These are phyloP conservation scores for Dactylorhiza incarnata DNA, from an alignment of 106 monocot species.

Conservation along the genomic window DNA sequence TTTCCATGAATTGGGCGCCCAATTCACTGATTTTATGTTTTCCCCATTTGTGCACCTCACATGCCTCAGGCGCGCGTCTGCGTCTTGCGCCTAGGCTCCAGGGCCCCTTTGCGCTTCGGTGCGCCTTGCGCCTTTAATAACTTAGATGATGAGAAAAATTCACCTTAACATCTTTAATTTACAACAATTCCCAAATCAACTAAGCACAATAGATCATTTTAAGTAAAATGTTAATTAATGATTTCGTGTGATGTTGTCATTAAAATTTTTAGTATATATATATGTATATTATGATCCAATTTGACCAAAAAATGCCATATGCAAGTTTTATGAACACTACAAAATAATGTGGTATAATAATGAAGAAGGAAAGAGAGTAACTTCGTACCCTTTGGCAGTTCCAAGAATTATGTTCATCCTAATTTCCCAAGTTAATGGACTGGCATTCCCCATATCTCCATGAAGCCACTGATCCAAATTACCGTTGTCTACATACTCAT, in stretches of 20 bases:
- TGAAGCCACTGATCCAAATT: slow-evolving; percentile 42
- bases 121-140: too few relatives aligned
- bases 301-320: background rate
- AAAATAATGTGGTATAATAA: background rate
- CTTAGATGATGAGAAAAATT: too few relatives aligned
- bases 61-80: too few relatives aligned
- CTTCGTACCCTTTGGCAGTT: slow-evolving; percentile 28
- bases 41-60: too few relatives aligned
- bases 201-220: background rate
- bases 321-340: background rate
- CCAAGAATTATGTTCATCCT: slow-evolving; percentile 36
- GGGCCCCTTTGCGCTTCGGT: too few relatives aligned
- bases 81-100: too few relatives aligned
- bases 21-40: too few relatives aligned
- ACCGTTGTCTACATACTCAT: slow-evolving; percentile 41
- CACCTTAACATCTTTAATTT: background rate
- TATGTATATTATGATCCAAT: background rate
- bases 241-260: background rate
- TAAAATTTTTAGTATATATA: background rate
- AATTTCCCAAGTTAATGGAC: slow-evolving; percentile 30
- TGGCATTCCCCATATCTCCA: slow-evolving; percentile 29
- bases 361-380: background rate
- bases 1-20: too few relatives aligned
- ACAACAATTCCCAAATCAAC: background rate
- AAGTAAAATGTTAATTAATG: background rate